Percentiles rank a stretch among this genome's conserved stretches.
Conservation (phyloP, 805 yeast species). For the Candida saitoana region DNA sequence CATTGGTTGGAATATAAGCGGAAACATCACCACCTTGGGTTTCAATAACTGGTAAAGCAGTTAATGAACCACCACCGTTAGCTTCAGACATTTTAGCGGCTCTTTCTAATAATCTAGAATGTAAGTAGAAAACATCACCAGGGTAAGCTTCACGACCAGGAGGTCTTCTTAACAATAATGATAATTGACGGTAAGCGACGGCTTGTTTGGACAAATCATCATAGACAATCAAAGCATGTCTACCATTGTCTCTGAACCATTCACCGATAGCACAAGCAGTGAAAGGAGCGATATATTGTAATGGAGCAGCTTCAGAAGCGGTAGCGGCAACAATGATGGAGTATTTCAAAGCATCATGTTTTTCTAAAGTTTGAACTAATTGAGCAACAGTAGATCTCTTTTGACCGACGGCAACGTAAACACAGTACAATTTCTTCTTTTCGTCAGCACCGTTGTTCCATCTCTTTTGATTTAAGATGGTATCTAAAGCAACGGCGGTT, state of each 20-base stretch:
- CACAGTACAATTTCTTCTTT: constrained; percentile 98
- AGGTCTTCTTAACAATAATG: constrained; percentile 94
- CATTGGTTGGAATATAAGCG: constrained; percentile 96
- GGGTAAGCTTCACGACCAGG: constrained; percentile 98
- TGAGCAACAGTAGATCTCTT: constrained; percentile 99
- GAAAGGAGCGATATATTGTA: constrained; percentile 99
- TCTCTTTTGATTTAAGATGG: constrained; percentile 98
- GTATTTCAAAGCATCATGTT: constrained; percentile 96
- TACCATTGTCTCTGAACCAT: constrained; percentile 99
- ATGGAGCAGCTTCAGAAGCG: constrained; percentile 99
- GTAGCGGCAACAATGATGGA: constrained; percentile 98
- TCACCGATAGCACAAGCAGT: constrained; percentile 99
- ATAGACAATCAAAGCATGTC: constrained; percentile 92
- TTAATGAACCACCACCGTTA: constrained; percentile 89
- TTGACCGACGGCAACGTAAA: constrained; percentile 99
- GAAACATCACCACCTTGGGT: constrained; percentile 99
- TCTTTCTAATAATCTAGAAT: constrained; percentile 92
- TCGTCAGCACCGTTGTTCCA: constrained; percentile 96
- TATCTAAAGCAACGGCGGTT: constrained; percentile 98
- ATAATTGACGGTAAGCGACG: constrained; percentile 99
- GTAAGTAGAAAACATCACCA: constrained; percentile 95
- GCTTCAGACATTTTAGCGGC: constrained; percentile 94
- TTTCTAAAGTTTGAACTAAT: constrained; percentile 98
- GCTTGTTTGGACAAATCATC: constrained; percentile 99
- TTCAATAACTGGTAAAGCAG: constrained; percentile 95